Base-by-base conservation (phyloP, 2,329 filamentous ascomycete genomes). In the Diplodia sapinea region DNA sequence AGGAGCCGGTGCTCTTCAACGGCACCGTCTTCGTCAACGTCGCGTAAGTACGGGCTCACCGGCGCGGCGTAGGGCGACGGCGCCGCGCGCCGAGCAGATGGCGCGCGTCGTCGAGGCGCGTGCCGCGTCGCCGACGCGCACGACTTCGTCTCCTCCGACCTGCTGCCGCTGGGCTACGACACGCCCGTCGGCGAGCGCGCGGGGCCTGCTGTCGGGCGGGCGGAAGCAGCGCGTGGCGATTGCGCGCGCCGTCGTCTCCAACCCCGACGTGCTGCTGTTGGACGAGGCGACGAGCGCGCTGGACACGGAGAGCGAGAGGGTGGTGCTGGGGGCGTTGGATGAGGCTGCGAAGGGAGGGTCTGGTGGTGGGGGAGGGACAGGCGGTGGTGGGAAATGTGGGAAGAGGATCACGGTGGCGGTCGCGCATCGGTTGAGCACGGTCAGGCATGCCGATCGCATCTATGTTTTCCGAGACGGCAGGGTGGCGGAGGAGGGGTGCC, bases 171-270 rank as follows among this genome's bases (percentile, higher is more conserved):
- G 72, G 91, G 91, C 1, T 98, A 98, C 73, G 87, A 97, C 71
- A 98, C 95, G 0, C 89, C 96, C 71, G 94, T 98, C 17, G 95
- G 95, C 67, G 93, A 98, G 79, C 90, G 94, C 70, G 95, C 94
- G 9, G 96, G 97, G n/a, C 76, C 82, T 97, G 63, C 85, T 99
- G 6, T 96, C 92, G 65, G 95, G 95, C 77, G 95, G 95, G 43
- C 95, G 98, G 80, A 97, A 97, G 79, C 95, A 98, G 79, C 91
- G 95, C 72, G 96, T 98, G 74, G 94, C 94, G 12, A 97, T 98
- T 78, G 93, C 94, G 7, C 87, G 93, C 74, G 94, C 94, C 49
- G 87, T 97, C 68, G 92, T 97, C 36, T 94, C 91, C 20, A 91
- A 97, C 73, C 94, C 94, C 0, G 96, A 94, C 81, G 89, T 99